These are phyloP conservation scores for Xylaria telfairii DNA, from an alignment of 495 filamentous ascomycete species.

Conservation along the genomic window DNA sequence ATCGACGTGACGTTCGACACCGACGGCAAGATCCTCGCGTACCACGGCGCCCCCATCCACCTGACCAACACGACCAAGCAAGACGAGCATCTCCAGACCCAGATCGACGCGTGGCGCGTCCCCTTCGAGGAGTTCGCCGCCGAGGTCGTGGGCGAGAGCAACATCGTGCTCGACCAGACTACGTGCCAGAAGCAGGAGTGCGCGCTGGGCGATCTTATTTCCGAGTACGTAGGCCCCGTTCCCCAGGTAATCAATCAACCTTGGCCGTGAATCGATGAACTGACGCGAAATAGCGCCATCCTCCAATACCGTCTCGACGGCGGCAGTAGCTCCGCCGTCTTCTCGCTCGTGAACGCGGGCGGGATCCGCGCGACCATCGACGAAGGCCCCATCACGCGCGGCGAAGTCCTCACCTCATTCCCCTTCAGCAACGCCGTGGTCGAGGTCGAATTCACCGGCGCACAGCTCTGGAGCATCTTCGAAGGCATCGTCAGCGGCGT, in stretches of 20 bases:
- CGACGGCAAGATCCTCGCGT: slow-evolving; percentile 58
- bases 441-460: slow-evolving; percentile 50
- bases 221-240: slow-evolving; percentile 41
- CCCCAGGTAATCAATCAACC: neutral
- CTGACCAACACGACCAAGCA: slow-evolving; percentile 60
- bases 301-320: slow-evolving; percentile 55
- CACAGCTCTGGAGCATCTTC: slow-evolving; percentile 55
- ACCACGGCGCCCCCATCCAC: slow-evolving; percentile 63
- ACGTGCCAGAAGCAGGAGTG: slow-evolving; percentile 61
- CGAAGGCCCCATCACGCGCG: slow-evolving; percentile 56
- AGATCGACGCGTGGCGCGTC: slow-evolving; percentile 57
- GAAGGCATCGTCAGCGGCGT: slow-evolving; percentile 54
- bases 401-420: slow-evolving; percentile 61
- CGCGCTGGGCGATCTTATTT: slow-evolving; percentile 57
- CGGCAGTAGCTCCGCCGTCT: slow-evolving; percentile 43
- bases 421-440: slow-evolving; percentile 65
- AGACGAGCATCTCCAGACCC: slow-evolving; percentile 55
- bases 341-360: slow-evolving; percentile 62
- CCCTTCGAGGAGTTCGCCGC: slow-evolving; percentile 59
- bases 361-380: slow-evolving; percentile 64
- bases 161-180: slow-evolving; percentile 55
- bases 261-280: neutral
- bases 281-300: slow-evolving; percentile 50
- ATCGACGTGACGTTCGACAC: slow-evolving; percentile 62
- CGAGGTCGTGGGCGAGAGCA: slow-evolving; percentile 53